Base-by-base conservation (phyloP, 2,329 filamentous ascomycete species). In the Cryphonectria parasitica region DNA sequence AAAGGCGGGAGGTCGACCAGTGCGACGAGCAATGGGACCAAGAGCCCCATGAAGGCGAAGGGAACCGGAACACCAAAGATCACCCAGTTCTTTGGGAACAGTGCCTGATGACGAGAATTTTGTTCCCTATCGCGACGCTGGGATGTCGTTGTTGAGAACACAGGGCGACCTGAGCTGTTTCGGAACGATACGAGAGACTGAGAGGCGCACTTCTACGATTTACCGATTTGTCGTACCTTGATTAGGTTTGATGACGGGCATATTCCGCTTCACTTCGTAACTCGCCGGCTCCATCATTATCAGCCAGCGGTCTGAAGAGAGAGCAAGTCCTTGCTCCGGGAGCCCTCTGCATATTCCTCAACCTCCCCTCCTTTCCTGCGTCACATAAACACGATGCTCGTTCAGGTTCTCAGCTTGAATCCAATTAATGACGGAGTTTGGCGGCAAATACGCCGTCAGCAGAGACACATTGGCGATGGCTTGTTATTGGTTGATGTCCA, bases 61-160 rank as follows among this genome's bases (percentile, higher is more conserved):
- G 73, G 72, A 69, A 73, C 74, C 5, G 81, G 81, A 2, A 81
- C 78, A 25, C 82, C 82, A 71, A 87, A 86, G 75, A 85, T 85
- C 36, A 84, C 83, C 0, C 83, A 81, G 70, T 85, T 84, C 73
- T 85, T 85, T 72, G 79, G 77, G 31, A 84, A 83, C 67, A 83
- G 81, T 70, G 79, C 82, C 13, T 84, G 75, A 80, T 28, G 15
- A n/a, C 22, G 19, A 7, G 8, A 10, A 39, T 39, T 39, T 22
- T n/a, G 1, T 8, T n/a, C 22, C 45, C n/a, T 11, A 11, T 39
- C 36, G 36, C 45, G 45, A 22, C 45, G 45, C 45, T 22, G 22
- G 22, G 22, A 7, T 19, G 45, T 49, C 22, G 45, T n/a, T 19
- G 10, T 49, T n/a, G 45, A 49, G 22, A 15, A 11, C 8, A 39